A percentile compares a stretch with the other conserved stretches of the same genome.
Conservation (phyloP, 2,329 filamentous ascomycete genomes). For the Penicillium thymicola region DNA sequence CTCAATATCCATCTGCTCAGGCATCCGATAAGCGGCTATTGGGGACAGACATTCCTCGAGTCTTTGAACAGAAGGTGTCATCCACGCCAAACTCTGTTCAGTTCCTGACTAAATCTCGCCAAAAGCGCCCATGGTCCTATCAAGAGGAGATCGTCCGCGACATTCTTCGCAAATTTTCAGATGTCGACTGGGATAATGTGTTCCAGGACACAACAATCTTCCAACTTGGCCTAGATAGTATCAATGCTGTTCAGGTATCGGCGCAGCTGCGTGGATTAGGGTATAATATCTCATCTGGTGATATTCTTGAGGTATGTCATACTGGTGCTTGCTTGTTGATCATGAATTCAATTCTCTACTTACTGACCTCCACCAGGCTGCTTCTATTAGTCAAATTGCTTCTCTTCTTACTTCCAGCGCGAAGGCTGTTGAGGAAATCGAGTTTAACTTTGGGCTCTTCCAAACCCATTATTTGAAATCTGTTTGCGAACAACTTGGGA, state of each 20-base stretch:
- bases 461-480: slow-evolving; percentile 41
- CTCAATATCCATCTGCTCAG: slow-evolving; percentile 31
- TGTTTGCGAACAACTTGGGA: slow-evolving; percentile 30
- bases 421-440: slow-evolving; percentile 1
- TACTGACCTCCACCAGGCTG: slow-evolving; percentile 27
- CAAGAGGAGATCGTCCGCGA: slow-evolving; percentile 54
- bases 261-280: slow-evolving; percentile 61
- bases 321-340: no score
- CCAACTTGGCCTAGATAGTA: slow-evolving; percentile 85
- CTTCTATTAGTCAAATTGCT: slow-evolving; percentile 37
- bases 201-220: slow-evolving; percentile 69
- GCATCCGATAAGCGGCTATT: slow-evolving; percentile 27
- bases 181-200: slow-evolving; percentile 52
- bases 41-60: slow-evolving; percentile 23
- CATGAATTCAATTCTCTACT: slow-evolving; percentile 5
- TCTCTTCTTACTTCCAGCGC: slow-evolving; percentile 39
- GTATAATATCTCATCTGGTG: slow-evolving; percentile 60
- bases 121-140: slow-evolving; percentile 45
- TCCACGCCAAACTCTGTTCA: neutral
- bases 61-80: slow-evolving; percentile 23
- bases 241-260: slow-evolving; percentile 77
- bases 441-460: slow-evolving; percentile 52
- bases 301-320: slow-evolving; percentile 63
- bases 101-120: slow-evolving; percentile 5
- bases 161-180: slow-evolving; percentile 59